These are phyloP conservation scores for Dipodascus albidus DNA, from an alignment of 805 yeast genomes.

Conservation along the genomic window DNA sequence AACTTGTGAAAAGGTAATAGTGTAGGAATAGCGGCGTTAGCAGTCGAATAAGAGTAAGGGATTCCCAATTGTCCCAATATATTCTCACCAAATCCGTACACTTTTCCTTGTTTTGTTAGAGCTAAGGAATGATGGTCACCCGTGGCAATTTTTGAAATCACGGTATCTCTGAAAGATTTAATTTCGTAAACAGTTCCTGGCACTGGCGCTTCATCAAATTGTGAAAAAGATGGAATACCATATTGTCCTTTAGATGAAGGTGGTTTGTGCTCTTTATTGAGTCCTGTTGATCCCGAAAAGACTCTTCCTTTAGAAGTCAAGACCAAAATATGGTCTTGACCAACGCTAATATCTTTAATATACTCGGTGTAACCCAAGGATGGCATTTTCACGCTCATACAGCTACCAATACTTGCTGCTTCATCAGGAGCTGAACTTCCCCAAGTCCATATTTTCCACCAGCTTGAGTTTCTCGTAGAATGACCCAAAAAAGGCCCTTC, in stretches of 20 bases:
- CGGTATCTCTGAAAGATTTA: constrained; percentile 38
- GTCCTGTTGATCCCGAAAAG: constrained; percentile 51
- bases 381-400: constrained; percentile 3
- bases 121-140: constrained; percentile 69
- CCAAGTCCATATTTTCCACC: constrained; percentile 5
- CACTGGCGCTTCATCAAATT: constrained; percentile 43
- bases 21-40: constrained; percentile 60
- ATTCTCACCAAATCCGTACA: constrained; percentile 85
- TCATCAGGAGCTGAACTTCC: not conserved
- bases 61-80: constrained; percentile 76
- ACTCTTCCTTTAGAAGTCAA: constrained; percentile 50
- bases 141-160: constrained; percentile 51
- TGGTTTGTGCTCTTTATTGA: constrained; percentile 21
- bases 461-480: constrained; percentile 4
- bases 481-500: constrained; percentile 20
- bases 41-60: constrained; percentile 53
- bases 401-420: not conserved
- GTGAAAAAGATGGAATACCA: constrained; percentile 67
- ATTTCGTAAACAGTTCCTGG: constrained; percentile 43
- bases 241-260: constrained; percentile 60
- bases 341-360: constrained; percentile 43
- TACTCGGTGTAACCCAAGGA: constrained; percentile 35
- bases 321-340: constrained; percentile 58
- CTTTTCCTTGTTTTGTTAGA: constrained; percentile 48
- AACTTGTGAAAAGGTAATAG: constrained; percentile 32